Conservation (phyloP, 2,329 filamentous ascomycete genomes). For the Podosphaera leucotricha region DNA sequence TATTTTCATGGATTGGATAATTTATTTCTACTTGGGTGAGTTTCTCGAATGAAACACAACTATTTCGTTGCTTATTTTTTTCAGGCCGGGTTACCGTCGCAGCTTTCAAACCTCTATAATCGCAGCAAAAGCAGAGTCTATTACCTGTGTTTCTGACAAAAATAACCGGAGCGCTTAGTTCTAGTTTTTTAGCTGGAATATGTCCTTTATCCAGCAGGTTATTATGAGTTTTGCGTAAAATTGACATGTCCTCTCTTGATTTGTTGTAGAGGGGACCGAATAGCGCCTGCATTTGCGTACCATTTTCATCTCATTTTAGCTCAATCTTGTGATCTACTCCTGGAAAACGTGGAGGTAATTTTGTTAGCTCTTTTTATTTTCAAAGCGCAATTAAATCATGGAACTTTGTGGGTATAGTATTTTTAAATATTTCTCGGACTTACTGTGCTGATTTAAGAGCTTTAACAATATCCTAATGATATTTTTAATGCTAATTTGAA, state of each 20-base stretch:
- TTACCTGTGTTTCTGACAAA: background rate
- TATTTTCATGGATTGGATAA: background rate
- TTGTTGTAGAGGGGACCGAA: background rate
- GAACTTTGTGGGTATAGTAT: background rate
- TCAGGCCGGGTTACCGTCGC: background rate
- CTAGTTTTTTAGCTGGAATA: background rate
- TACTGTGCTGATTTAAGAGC: background rate
- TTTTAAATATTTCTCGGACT: background rate
- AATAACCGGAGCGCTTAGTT: background rate
- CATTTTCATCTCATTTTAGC: background rate
- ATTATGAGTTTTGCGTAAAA: background rate
- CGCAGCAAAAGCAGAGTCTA: slow-evolving; percentile 1
- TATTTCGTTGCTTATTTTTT: background rate
- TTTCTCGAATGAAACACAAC: background rate
- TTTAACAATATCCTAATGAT: background rate
- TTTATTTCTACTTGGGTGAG: background rate
- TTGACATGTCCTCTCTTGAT: background rate
- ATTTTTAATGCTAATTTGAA: background rate
- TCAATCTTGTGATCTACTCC: background rate
- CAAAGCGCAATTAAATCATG: background rate
- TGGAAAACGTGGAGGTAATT: background rate
- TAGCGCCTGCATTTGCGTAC: background rate
- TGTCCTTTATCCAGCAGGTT: slow-evolving; percentile 1
- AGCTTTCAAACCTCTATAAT: slow-evolving; percentile 2
- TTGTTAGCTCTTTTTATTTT: background rate